phyloP scores from a whole-genome alignment of 768 basidiomycete species.

The Termitomyces sp. region DNA sequence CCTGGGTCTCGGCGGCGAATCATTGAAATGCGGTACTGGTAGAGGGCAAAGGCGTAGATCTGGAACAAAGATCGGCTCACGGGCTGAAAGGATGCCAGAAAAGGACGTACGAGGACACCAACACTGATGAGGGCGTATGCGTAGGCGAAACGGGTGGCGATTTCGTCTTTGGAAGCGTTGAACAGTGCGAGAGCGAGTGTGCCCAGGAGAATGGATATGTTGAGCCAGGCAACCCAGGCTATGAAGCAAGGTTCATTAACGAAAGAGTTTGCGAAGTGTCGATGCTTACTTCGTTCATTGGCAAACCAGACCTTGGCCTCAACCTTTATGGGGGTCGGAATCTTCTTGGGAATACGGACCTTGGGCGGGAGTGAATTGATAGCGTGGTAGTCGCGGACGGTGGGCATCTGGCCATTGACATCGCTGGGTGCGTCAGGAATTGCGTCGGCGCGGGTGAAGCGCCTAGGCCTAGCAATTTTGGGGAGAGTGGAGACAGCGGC shows the following conservation, averaged over 20 bases:
- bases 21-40: conserved; percentile 87
- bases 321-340: conserved; percentile 78
- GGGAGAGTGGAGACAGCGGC: conserved; percentile 55
- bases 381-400: conserved; percentile 72
- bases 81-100: not conserved
- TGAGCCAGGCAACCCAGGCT: conserved; percentile 95
- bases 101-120: conserved; percentile 53
- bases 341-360: conserved; percentile 79
- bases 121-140: conserved; percentile 80
- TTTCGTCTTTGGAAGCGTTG: conserved; percentile 74
- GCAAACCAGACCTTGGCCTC: conserved; percentile 98
- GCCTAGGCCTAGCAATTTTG: conserved; percentile 37
- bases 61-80: conserved; percentile 26
- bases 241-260: not conserved
- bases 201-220: conserved; percentile 79
- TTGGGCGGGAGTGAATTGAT: conserved; percentile 63
- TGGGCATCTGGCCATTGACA: conserved; percentile 52
- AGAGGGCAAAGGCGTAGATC: conserved; percentile 85
- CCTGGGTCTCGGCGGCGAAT: conserved; percentile 88
- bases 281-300: conserved; percentile 79
- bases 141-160: conserved; percentile 79
- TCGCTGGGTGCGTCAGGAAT: conserved; percentile 63
- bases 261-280: not conserved
- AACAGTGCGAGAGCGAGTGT: conserved; percentile 85
- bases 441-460: conserved; percentile 69